A percentile compares a stretch with the other conserved stretches of the same genome.
These are phyloP conservation scores for Phyllachora maydis DNA, from an alignment of 2,329 filamentous ascomycete species.

Conservation along the genomic window DNA sequence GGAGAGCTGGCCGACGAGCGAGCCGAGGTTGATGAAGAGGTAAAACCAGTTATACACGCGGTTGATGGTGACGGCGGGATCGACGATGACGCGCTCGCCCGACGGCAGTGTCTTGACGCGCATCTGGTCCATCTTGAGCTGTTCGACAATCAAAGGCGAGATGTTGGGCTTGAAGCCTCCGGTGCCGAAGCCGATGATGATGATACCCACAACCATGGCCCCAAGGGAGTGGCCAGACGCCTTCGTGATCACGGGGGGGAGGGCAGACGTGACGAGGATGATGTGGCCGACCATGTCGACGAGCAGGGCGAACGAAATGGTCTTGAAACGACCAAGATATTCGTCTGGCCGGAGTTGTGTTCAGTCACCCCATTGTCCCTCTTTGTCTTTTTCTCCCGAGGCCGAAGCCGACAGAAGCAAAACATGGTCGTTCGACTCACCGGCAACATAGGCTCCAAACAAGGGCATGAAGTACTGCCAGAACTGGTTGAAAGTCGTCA, in stretches of 20 bases:
- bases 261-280: conserved; percentile 44
- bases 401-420: too few species aligned
- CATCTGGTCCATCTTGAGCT: conserved; percentile 34
- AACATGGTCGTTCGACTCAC: too few species aligned
- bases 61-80: conserved; percentile 38
- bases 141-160: conserved; percentile 44
- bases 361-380: too few species aligned
- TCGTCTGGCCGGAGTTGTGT: too few species aligned
- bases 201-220: conserved; percentile 39
- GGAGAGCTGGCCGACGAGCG: conserved; percentile 37
- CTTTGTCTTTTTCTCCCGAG: too few species aligned
- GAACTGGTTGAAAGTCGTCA: conserved; percentile 24
- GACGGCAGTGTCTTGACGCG: conserved; percentile 26
- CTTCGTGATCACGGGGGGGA: conserved; percentile 37
- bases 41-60: conserved; percentile 53
- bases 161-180: conserved; percentile 63
- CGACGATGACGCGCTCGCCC: conserved; percentile 43
- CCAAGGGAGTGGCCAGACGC: conserved; percentile 34
- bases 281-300: conserved; percentile 44
- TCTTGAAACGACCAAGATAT: conserved; percentile 48
- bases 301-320: conserved; percentile 40
- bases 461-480: conserved; percentile 40
- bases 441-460: conserved; percentile 25
- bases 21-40: conserved; percentile 51
- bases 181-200: conserved; percentile 36